These are phyloP conservation scores for Aureoboletus auriporus DNA, from an alignment of 768 basidiomycete genomes.

Conservation along the genomic window DNA sequence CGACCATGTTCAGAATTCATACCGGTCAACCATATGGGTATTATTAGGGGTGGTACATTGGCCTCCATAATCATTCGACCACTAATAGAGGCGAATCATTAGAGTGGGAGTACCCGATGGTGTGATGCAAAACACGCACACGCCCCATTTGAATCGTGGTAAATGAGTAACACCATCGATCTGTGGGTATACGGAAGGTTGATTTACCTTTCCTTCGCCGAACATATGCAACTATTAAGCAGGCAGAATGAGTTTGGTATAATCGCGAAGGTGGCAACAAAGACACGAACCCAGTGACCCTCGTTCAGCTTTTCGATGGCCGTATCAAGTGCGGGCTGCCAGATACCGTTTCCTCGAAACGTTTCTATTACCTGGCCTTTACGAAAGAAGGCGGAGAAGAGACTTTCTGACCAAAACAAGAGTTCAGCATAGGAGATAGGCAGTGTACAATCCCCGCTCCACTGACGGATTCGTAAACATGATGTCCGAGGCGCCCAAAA, in stretches of 20 bases:
- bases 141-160: constrained; percentile 90
- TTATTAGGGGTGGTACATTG: constrained; percentile 63
- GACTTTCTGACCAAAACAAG: constrained; percentile 43
- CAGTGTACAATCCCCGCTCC: neutral
- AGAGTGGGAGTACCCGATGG: neutral
- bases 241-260: neutral
- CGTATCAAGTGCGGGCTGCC: constrained; percentile 81
- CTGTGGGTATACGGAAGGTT: constrained; percentile 49
- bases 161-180: constrained; percentile 45
- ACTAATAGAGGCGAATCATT: constrained; percentile 34
- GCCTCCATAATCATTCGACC: constrained; percentile 80
- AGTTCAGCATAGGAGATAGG: constrained; percentile 10
- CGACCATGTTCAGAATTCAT: constrained; percentile 3
- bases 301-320: constrained; percentile 76
- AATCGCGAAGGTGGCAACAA: neutral
- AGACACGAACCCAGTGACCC: constrained; percentile 75
- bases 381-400: constrained; percentile 82
- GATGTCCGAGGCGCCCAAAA: constrained; percentile 88
- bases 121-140: constrained; percentile 52
- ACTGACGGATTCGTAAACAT: constrained; percentile 91
- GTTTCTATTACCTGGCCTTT: constrained; percentile 92
- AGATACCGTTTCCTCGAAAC: constrained; percentile 83
- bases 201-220: constrained; percentile 85
- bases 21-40: constrained; percentile 95
- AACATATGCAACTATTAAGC: constrained; percentile 81